Evolutionary conservation across 768 basidiomycete species (phyloP), one percentile per base, ranked within the genome.

Genomic region (Tephrocybe rancida): DNA sequence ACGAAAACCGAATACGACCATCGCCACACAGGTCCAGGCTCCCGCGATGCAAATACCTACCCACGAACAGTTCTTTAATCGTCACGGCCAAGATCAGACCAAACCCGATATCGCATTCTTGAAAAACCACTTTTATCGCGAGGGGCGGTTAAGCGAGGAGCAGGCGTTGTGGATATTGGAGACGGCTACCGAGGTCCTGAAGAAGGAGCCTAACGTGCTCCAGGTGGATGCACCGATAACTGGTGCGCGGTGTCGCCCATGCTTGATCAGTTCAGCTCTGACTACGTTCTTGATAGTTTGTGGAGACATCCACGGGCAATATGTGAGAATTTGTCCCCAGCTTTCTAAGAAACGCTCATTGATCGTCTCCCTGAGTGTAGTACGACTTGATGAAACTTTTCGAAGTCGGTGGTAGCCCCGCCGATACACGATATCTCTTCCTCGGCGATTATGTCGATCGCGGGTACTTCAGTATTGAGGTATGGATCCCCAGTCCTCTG

Each of bases 291-390:
- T 25, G 14, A 39, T 63, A 94, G 93, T 95, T 32, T 98, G 96
- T 70, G 97, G 96, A 44, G 96, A 98, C 74, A 97, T 98, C 42
- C 96, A 98, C 64, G 96, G 96, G 0, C 96, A 99, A 92, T 99
- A 99, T 75, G 96, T 97, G 63, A 69, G 90, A 76, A 45, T 44
- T 62, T 25, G 25, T 25, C 42, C 22, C n/a, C 30, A 48, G 25
- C 29, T 21, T 45, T 41, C 21, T 11, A 41, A 7, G 18, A 47
- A 50, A 24, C 37, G 22, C 38, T 29, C 10, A 32, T 30, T 57
- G 45, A 49, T 57, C 44, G 50, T 25, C 44, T 50, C n/a, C 45
- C 18, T 44, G 34, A 44, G 44, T 48, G 37, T 56, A 95, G 91
- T 95, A 90, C 62, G 93, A 95, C 72, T 74, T 95, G 61, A 95